Conservation (phyloP, 495 filamentous ascomycete species). For the Pyrenopolyporus hunteri region DNA sequence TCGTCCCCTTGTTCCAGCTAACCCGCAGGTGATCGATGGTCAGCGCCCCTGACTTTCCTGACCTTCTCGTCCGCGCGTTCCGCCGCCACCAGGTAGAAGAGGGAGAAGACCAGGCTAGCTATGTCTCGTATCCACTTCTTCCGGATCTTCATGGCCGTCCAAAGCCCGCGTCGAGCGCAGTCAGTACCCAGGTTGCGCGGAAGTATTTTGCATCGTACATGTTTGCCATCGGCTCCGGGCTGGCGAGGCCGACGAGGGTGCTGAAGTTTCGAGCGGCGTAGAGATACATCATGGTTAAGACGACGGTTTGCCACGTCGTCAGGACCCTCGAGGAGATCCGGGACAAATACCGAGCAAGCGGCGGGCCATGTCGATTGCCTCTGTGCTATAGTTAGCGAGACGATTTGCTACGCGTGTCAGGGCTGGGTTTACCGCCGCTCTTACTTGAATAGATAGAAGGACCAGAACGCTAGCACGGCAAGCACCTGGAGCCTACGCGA, state of each 20-base stretch:
- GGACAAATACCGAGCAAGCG: slow-evolving; percentile 74
- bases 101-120: slow-evolving; percentile 77
- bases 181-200: slow-evolving; percentile 95
- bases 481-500: slow-evolving; percentile 94
- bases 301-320: slow-evolving; percentile 87
- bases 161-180: slow-evolving; percentile 93
- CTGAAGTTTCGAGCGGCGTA: slow-evolving; percentile 92
- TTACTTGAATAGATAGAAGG: slow-evolving; percentile 76
- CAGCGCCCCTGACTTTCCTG: slow-evolving; percentile 84
- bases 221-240: slow-evolving; percentile 91
- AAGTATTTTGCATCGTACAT: slow-evolving; percentile 96
- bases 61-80: slow-evolving; percentile 97
- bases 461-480: slow-evolving; percentile 90
- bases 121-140: slow-evolving; percentile 83
- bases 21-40: slow-evolving; percentile 92
- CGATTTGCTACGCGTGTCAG: not conserved
- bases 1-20: slow-evolving; percentile 92
- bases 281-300: slow-evolving; percentile 87
- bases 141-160: slow-evolving; percentile 93
- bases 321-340: slow-evolving; percentile 65
- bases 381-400: slow-evolving; percentile 48
- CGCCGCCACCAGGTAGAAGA: slow-evolving; percentile 90
- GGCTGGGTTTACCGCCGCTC: too few relatives aligned
- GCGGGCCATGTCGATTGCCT: slow-evolving; percentile 88
- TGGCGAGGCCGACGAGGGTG: slow-evolving; percentile 88